These are phyloP conservation scores for Antitrichia curtipendula DNA, from an alignment of 225 moss, liverwort and hornwort species.

Conservation along the genomic window DNA sequence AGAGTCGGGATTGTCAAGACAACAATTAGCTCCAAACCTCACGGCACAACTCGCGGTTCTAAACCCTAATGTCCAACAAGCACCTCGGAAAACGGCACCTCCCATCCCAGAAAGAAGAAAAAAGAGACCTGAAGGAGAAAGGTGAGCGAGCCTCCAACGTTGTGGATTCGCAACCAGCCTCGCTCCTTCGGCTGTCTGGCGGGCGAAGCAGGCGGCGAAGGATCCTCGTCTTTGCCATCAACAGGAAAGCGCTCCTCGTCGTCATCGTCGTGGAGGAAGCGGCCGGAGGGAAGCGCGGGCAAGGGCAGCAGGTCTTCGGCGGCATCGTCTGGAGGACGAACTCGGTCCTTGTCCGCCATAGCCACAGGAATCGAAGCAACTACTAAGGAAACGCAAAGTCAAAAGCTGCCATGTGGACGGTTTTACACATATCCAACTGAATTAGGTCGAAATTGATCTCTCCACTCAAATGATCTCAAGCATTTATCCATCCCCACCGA, in stretches of 20 bases:
- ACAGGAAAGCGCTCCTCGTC: not conserved
- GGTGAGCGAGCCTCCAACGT: constrained; percentile 80
- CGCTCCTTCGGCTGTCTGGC: not conserved
- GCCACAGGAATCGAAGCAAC: not conserved
- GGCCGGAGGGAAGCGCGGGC: not conserved
- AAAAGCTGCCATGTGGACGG: not conserved
- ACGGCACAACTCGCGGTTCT: not conserved
- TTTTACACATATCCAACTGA: not conserved
- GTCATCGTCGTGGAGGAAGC: not conserved
- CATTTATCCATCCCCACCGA: not conserved
- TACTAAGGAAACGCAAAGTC: not conserved
- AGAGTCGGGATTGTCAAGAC: not conserved
- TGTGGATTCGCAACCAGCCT: constrained; percentile 26
- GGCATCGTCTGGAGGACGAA: not conserved
- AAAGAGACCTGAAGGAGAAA: constrained; percentile 38
- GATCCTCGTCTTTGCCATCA: not conserved
- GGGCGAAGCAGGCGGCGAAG: not conserved
- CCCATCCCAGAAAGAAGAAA: not conserved
- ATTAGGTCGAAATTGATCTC: not conserved
- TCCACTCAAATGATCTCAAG: not conserved
- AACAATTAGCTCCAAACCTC: not conserved
- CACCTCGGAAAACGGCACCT: not conserved
- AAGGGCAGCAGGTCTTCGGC: not conserved
- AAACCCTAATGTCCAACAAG: not conserved
- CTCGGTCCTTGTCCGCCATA: constrained; percentile 17